Evolutionary conservation across 2,329 filamentous ascomycete genomes (phyloP).

Genomic region (Ascocoryne sarcoides): DNA sequence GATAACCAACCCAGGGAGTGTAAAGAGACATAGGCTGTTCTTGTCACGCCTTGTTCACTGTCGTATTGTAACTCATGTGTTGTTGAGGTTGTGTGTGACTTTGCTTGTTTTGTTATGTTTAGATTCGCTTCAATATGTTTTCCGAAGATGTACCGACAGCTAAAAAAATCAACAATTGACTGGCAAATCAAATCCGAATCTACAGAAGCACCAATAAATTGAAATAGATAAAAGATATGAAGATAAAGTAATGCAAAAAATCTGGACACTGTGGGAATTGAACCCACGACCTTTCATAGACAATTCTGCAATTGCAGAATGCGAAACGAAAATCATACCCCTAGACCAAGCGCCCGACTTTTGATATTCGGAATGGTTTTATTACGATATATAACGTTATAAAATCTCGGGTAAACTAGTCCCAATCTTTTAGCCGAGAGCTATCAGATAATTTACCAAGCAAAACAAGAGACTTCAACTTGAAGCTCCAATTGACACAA

Average conservation of each 20-base stretch:
- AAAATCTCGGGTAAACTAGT: background rate
- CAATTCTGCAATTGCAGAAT: background rate
- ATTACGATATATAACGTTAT: background rate
- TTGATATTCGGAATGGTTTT: background rate
- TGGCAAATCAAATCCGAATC: no score
- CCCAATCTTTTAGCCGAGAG: conserved; percentile 4
- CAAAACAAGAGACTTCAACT: background rate
- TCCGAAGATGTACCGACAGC: no score
- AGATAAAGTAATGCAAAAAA: background rate
- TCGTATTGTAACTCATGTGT: no score
- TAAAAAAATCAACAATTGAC: no score
- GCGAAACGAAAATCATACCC: conserved; percentile 2
- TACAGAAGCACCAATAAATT: no score
- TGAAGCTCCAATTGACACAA: conserved; percentile 1
- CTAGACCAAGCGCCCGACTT: conserved; percentile 2
- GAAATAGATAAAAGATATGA: no score
- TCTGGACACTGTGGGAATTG: conserved; percentile 1
- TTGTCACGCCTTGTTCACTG: no score
- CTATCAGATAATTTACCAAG: conserved; percentile 3
- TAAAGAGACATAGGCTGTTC: no score
- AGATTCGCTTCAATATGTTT: no score
- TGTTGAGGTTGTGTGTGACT: no score
- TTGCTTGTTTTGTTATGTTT: no score
- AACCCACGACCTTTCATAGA: conserved; percentile 2
- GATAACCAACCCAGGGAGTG: no score